Percentiles rank a stretch among this genome's conserved stretches.
phyloP scores from a whole-genome alignment of 345 rosid genomes.

The Capsella bursapastoris region DNA sequence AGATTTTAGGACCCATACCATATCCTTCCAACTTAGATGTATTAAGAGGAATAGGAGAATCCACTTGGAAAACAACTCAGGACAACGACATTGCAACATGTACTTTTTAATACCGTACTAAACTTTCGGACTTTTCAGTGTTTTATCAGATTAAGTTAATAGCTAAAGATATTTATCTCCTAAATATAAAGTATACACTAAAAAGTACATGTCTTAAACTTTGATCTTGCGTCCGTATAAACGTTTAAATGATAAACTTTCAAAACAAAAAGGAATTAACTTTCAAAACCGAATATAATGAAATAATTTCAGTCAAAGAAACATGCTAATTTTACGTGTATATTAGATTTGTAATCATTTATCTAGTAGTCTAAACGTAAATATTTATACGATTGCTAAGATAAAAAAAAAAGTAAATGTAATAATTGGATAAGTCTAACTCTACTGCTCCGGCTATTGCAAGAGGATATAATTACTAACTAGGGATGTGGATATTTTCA shows the following conservation, averaged over 20 bases:
- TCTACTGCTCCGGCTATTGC: too few species aligned
- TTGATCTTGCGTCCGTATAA: too few species aligned
- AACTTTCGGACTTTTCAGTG: background rate
- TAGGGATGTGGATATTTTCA: too few species aligned
- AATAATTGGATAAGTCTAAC: background rate
- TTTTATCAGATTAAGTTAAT: background rate
- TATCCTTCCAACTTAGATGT: slow-evolving; percentile 13
- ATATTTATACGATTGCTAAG: too few species aligned
- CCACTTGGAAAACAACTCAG: slow-evolving; percentile 25
- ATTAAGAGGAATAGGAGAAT: slow-evolving; percentile 2
- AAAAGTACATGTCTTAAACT: background rate
- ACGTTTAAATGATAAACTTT: too few species aligned
- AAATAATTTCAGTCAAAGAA: too few species aligned
- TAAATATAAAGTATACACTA: background rate
- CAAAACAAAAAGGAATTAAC: too few species aligned
- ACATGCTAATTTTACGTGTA: background rate
- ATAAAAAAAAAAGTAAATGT: background rate
- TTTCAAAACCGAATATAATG: too few species aligned
- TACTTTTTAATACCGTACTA: slow-evolving; percentile 30
- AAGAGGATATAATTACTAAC: too few species aligned
- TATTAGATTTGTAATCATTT: background rate
- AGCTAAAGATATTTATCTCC: slow-evolving; percentile 5
- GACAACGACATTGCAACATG: slow-evolving; percentile 24
- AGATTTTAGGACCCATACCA: slow-evolving; percentile 35
- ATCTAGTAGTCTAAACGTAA: too few species aligned